Conservation (phyloP, 1,139 yeast genomes). For the Sugiyamaella japonica region DNA sequence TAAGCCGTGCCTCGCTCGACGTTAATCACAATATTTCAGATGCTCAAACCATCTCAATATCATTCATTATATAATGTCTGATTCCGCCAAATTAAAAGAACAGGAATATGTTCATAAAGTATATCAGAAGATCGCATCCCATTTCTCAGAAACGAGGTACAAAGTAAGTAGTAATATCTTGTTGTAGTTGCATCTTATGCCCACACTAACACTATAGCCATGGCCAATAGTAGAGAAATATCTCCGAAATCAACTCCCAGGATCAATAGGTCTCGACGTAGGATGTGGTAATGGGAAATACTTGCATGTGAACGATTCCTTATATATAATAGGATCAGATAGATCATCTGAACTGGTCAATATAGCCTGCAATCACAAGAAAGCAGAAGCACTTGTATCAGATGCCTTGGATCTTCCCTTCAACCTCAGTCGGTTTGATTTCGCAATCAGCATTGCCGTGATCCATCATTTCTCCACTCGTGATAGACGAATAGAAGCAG, state of each 20-base stretch:
- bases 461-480: conserved; percentile 92
- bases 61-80: background rate
- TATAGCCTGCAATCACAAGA: conserved; percentile 59
- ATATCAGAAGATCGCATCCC: conserved; percentile 87
- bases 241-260: conserved; percentile 46
- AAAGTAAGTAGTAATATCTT: conserved; percentile 51
- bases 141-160: conserved; percentile 89
- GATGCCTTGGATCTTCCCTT: conserved; percentile 80
- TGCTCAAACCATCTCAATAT: background rate
- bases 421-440: conserved; percentile 61
- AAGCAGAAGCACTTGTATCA: conserved; percentile 58
- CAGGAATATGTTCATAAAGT: conserved; percentile 81
- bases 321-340: conserved; percentile 80
- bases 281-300: conserved; percentile 99
- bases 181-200: background rate
- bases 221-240: conserved; percentile 94
- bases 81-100: conserved; percentile 50
- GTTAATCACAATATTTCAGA: background rate
- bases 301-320: conserved; percentile 62
- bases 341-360: conserved; percentile 71
- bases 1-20: background rate
- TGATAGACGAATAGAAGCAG: conserved; percentile 74
- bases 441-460: conserved; percentile 94
- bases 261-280: conserved; percentile 55
- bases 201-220: conserved; percentile 46